A percentile compares a stretch with the other conserved stretches of the same genome.
These are phyloP conservation scores for Sordariomycetes sp. DNA, from an alignment of 2,329 filamentous ascomycete genomes.

Conservation along the genomic window DNA sequence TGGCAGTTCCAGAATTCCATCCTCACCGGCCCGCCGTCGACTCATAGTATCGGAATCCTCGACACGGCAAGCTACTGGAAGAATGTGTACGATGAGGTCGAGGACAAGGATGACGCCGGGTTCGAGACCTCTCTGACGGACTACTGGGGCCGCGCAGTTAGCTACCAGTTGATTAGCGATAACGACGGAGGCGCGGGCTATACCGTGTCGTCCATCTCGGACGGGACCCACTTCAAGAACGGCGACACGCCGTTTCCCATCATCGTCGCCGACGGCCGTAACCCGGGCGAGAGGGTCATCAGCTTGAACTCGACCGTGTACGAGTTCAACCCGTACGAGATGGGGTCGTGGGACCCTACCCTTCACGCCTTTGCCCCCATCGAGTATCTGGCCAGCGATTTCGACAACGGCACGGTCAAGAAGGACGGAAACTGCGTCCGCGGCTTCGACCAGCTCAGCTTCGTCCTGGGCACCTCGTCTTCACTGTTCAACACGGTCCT, in stretches of 20 bases:
- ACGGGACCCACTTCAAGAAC: constrained; percentile 25
- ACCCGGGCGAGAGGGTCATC: constrained; percentile 27
- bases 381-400: constrained; percentile 44
- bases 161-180: constrained; percentile 72
- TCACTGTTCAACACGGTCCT: constrained; percentile 74
- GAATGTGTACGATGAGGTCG: constrained; percentile 19
- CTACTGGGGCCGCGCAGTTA: constrained; percentile 79
- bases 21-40: constrained; percentile 15
- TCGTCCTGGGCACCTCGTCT: constrained; percentile 70
- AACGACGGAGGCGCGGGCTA: constrained; percentile 59
- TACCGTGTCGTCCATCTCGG: constrained; percentile 62
- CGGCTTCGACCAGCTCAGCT: constrained; percentile 71
- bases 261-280: constrained; percentile 32
- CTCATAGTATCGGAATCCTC: constrained; percentile 20
- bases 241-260: constrained; percentile 33
- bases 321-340: constrained; percentile 54
- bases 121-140: constrained; percentile 62
- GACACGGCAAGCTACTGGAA: constrained; percentile 20
- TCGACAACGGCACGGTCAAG: constrained; percentile 32
- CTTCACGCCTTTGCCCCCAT: constrained; percentile 46
- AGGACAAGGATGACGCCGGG: constrained; percentile 23
- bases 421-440: constrained; percentile 30
- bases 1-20: constrained; percentile 29
- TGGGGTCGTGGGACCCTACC: constrained; percentile 49
- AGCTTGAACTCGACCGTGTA: constrained; percentile 45